Conservation (phyloP, 2,329 filamentous ascomycete genomes). For the Hymenoscyphus infarciens region DNA sequence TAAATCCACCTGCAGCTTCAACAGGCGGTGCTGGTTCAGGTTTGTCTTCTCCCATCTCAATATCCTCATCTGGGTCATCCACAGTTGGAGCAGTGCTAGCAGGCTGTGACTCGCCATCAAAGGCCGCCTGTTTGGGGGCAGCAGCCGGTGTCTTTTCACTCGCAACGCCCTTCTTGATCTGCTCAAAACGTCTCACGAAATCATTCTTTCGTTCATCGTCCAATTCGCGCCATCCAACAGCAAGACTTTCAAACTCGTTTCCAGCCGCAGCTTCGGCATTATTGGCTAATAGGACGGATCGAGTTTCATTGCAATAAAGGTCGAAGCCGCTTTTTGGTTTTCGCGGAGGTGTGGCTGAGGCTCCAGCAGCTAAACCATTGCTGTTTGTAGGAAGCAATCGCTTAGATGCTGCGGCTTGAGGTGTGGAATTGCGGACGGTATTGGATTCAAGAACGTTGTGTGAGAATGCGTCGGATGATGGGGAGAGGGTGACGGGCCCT, state of each 20-base stretch:
- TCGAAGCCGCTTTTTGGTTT: constrained; percentile 31
- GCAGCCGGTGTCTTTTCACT: constrained; percentile 20
- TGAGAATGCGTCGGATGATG: constrained; percentile 51
- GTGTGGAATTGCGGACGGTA: constrained; percentile 25
- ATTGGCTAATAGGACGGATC: constrained; percentile 24
- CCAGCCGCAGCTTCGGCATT: constrained; percentile 28
- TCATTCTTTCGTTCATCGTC: constrained; percentile 22
- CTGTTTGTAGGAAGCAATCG: constrained; percentile 22
- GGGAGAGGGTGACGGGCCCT: constrained; percentile 45
- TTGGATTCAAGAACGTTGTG: constrained; percentile 42
- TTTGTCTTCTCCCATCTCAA: constrained; percentile 37
- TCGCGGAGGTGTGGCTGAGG: constrained; percentile 9
- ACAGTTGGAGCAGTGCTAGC: constrained; percentile 22
- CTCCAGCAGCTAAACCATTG: constrained; percentile 35
- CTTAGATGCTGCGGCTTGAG: constrained; percentile 30
- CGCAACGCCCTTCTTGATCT: constrained; percentile 31
- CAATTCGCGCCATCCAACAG: constrained; percentile 30
- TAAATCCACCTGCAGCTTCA: constrained; percentile 29
- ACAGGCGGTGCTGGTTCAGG: constrained; percentile 25
- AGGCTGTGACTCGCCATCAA: constrained; percentile 19
- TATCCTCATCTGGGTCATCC: constrained; percentile 30
- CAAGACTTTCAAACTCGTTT: constrained; percentile 27
- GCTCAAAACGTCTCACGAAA: constrained; percentile 28
- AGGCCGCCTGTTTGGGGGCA: constrained; percentile 22
- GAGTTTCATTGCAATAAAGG: constrained; percentile 30